Evolutionary conservation across 805 yeast genomes (phyloP).

Genomic region (Teunomyces panamensis): DNA sequence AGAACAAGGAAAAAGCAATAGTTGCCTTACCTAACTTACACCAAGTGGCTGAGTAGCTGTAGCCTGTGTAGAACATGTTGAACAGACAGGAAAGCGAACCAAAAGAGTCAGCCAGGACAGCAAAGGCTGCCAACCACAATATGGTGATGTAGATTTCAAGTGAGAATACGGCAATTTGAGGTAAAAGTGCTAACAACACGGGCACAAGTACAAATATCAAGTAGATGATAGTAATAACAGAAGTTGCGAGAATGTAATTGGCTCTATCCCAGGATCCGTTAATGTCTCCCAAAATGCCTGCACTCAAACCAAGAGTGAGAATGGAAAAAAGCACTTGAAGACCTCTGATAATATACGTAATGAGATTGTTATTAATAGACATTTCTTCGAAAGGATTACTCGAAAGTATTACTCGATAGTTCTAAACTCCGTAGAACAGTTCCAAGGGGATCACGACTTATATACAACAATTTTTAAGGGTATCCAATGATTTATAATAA

Average conservation of each 20-base stretch:
- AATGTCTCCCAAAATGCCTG: constrained; percentile 8
- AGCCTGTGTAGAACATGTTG: not conserved
- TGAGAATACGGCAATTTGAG: constrained; percentile 11
- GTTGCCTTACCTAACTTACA: constrained; percentile 21
- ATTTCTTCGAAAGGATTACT: not conserved
- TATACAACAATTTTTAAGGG: not conserved
- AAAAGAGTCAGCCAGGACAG: constrained; percentile 16
- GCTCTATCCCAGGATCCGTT: constrained; percentile 3
- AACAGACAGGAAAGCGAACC: constrained; percentile 12
- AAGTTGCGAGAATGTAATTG: constrained; percentile 11
- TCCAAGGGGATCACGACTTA: not conserved
- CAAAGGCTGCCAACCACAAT: constrained; percentile 24
- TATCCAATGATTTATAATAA: not conserved
- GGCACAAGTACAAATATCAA: constrained; percentile 8
- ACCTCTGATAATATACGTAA: constrained; percentile 3
- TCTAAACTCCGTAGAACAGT: too few relatives aligned
- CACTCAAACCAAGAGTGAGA: constrained; percentile 15
- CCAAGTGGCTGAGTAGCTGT: constrained; percentile 3
- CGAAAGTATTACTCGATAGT: too few relatives aligned
- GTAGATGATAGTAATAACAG: constrained; percentile 9
- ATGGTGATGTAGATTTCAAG: constrained; percentile 16
- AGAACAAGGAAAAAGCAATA: constrained; percentile 18
- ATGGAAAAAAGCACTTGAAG: constrained; percentile 15
- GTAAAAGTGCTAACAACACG: constrained; percentile 7
- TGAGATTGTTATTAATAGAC: not conserved